Evolutionary conservation across 1,284 basidiomycete genomes (phyloP).

Genomic region (Trichosporon ovoides): DNA sequence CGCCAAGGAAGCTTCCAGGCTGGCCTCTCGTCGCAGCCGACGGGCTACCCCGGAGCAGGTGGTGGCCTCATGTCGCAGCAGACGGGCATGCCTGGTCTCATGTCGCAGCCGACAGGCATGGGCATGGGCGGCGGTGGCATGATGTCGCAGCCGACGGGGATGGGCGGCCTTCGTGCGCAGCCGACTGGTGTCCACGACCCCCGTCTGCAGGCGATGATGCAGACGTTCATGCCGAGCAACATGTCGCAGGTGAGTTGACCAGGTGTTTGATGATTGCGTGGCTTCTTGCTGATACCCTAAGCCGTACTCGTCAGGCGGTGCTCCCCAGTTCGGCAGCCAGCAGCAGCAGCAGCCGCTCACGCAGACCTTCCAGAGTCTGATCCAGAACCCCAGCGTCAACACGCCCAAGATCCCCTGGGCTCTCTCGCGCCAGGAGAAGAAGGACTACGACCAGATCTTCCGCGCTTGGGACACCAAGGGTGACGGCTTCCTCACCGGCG

Average conservation of each 20-base stretch:
- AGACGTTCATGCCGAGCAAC: constrained; percentile 67
- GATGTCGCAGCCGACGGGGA: constrained; percentile 70
- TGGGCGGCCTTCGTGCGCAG: constrained; percentile 38
- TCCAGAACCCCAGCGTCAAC: constrained; percentile 61
- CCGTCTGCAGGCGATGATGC: constrained; percentile 74
- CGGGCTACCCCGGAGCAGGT: constrained; percentile 23
- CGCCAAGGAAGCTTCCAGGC: constrained; percentile 24
- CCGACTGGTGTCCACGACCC: constrained; percentile 59
- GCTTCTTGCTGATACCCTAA: constrained; percentile 9
- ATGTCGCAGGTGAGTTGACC: constrained; percentile 43
- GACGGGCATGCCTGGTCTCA: constrained; percentile 33
- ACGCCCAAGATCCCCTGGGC: constrained; percentile 82
- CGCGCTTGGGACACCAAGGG: constrained; percentile 84
- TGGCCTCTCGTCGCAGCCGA: constrained; percentile 33
- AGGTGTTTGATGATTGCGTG: background rate
- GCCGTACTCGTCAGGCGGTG: constrained; percentile 40
- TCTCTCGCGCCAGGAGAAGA: constrained; percentile 84
- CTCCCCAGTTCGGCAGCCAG: constrained; percentile 57
- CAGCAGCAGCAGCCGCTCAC: constrained; percentile 51
- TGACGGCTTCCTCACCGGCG: constrained; percentile 74
- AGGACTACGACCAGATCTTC: constrained; percentile 95
- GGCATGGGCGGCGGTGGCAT: constrained; percentile 52
- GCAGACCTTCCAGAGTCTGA: constrained; percentile 53
- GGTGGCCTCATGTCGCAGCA: constrained; percentile 36
- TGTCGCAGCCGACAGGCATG: constrained; percentile 53